Conservation (phyloP, 805 yeast species). For the Candida chilensis region DNA sequence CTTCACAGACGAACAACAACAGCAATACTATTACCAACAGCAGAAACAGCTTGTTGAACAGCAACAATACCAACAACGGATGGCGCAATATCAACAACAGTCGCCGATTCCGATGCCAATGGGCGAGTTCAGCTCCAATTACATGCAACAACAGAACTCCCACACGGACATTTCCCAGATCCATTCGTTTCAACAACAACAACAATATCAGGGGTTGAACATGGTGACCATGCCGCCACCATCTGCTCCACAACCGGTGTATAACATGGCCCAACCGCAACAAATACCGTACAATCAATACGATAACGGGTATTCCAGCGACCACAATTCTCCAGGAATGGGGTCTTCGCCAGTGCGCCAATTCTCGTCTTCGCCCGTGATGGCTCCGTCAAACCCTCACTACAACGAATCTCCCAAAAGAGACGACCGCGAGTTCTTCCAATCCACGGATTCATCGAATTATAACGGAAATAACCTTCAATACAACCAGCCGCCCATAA, state of each 20-base stretch:
- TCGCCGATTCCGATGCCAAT: constrained; percentile 3
- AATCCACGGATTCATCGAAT: constrained; percentile 12
- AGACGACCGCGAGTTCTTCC: neutral
- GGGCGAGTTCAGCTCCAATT: constrained; percentile 7
- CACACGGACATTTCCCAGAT: constrained; percentile 8
- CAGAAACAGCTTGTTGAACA: constrained; percentile 1
- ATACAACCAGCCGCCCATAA: constrained; percentile 8
- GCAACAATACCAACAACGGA: constrained; percentile 1
- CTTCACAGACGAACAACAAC: constrained; percentile 4
- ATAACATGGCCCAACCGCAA: neutral
- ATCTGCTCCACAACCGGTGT: neutral
- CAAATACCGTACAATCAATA: neutral
- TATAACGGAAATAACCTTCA: neutral
- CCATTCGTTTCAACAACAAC: constrained; percentile 1
- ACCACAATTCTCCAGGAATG: neutral
- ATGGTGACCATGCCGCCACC: no score
- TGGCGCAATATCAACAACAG: constrained; percentile 6
- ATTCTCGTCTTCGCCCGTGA: neutral
- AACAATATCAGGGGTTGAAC: neutral
- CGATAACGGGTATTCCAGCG: neutral
- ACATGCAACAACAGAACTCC: constrained; percentile 10
- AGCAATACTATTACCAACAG: constrained; percentile 5
- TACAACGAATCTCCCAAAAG: neutral
- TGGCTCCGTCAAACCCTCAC: neutral
- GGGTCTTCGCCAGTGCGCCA: neutral